Evolutionary conservation across 768 basidiomycete species (phyloP).

Genomic region (Gymnopilus junonius): DNA sequence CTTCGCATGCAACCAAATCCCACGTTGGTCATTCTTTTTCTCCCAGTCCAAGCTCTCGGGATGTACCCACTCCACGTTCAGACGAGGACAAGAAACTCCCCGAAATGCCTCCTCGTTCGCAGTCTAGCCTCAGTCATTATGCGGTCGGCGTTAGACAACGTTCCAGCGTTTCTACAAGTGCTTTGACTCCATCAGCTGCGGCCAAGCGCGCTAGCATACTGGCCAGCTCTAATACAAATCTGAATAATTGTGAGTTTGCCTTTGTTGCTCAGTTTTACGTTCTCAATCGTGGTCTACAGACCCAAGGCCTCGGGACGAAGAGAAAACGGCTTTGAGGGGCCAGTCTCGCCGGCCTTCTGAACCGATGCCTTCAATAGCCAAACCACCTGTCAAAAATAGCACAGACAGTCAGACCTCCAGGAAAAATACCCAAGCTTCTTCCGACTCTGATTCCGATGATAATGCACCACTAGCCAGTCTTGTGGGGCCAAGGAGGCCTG

Average conservation of each 20-base stretch:
- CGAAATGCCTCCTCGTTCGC: slow-evolving; percentile 32
- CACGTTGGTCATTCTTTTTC: slow-evolving; percentile 33
- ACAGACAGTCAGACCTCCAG: not conserved
- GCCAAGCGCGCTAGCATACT: slow-evolving; percentile 53
- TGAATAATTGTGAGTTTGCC: slow-evolving; percentile 31
- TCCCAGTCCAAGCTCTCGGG: slow-evolving; percentile 13
- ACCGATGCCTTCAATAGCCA: not conserved
- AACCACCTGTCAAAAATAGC: not conserved
- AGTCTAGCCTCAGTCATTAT: slow-evolving; percentile 39
- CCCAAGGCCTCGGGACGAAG: not conserved
- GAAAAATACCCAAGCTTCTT: slow-evolving; percentile 13
- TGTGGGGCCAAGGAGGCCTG: slow-evolving; percentile 66
- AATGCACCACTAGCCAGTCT: slow-evolving; percentile 70
- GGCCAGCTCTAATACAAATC: slow-evolving; percentile 34
- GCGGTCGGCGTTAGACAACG: slow-evolving; percentile 37
- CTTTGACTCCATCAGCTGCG: slow-evolving; percentile 53
- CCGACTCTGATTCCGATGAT: slow-evolving; percentile 48
- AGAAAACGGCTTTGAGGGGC: not conserved
- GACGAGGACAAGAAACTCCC: slow-evolving; percentile 8
- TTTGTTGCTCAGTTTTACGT: not conserved
- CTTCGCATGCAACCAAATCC: slow-evolving; percentile 28
- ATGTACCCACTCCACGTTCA: slow-evolving; percentile 3
- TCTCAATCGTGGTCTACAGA: not conserved
- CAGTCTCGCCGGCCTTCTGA: slow-evolving; percentile 4
- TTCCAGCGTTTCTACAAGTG: slow-evolving; percentile 64